Evolutionary conservation across 192 early-diverging fungal species (phyloP).

Genomic region (Geosiphon pyriformis): DNA sequence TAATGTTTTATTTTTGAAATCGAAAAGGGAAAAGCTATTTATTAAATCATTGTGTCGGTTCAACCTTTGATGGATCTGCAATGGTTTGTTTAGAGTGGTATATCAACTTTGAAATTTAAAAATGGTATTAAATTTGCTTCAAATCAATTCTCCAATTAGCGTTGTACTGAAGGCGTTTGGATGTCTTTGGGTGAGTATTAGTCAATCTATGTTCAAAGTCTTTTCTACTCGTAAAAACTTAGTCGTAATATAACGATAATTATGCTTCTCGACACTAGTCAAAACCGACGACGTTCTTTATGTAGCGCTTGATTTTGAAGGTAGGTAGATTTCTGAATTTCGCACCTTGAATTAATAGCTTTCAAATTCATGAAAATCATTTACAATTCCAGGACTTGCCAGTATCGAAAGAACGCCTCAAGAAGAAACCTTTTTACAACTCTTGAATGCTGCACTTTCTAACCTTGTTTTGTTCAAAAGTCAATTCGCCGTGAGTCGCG

Average conservation of each 20-base stretch:
- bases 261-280: neutral
- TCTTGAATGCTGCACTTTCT: constrained; percentile 17
- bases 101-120: too few relatives aligned
- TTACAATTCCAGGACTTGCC: constrained; percentile 1
- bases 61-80: constrained; percentile 26
- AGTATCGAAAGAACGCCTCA: constrained; percentile 26
- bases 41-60: constrained; percentile 20
- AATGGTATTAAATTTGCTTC: too few relatives aligned
- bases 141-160: too few relatives aligned
- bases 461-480: constrained; percentile 27
- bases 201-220: neutral
- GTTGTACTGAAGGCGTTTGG: constrained; percentile 27
- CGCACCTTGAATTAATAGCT: neutral
- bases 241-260: neutral
- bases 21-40: constrained; percentile 22
- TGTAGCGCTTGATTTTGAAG: constrained; percentile 30
- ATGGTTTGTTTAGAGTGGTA: constrained; percentile 5
- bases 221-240: neutral
- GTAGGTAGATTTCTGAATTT: too few relatives aligned
- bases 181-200: constrained; percentile 19
- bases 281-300: constrained; percentile 19
- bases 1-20: too few relatives aligned
- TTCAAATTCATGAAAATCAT: neutral
- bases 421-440: constrained; percentile 12
- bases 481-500: constrained; percentile 22